A percentile compares a stretch with the other conserved stretches of the same genome.
phyloP scores from a whole-genome alignment of 176 grass and related monocot species.

The Avena atlantica region DNA sequence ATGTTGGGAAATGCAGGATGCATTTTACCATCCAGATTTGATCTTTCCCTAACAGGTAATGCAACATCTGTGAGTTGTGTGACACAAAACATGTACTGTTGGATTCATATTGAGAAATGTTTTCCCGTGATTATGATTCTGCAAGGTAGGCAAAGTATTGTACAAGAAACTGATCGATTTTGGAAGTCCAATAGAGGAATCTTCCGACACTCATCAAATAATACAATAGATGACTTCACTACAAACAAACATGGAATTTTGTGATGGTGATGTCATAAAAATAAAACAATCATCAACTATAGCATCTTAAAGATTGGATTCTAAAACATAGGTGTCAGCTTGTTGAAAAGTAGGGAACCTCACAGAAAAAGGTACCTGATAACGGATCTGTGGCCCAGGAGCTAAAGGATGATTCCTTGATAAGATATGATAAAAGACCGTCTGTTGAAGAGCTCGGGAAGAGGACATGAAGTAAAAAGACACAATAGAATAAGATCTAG shows the following conservation, averaged over 20 bases:
- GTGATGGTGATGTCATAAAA: conserved; percentile 43
- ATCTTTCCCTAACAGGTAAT: neutral
- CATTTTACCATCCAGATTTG: neutral
- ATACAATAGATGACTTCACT: conserved; percentile 1
- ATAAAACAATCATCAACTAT: conserved; percentile 40
- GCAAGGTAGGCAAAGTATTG: neutral
- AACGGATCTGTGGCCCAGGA: conserved; percentile 48
- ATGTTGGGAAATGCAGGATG: neutral
- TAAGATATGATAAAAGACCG: conserved; percentile 45
- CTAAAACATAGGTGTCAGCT: conserved; percentile 9
- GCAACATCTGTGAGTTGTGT: neutral
- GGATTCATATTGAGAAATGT: neutral
- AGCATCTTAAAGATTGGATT: conserved; percentile 49
- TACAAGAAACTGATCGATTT: neutral
- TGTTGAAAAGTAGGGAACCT: conserved; percentile 50
- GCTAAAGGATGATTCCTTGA: conserved; percentile 54
- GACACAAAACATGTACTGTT: neutral
- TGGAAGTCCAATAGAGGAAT: conserved; percentile 1
- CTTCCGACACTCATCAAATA: neutral
- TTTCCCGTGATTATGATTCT: neutral
- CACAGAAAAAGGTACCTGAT: conserved; percentile 38
- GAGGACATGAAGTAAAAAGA: conserved; percentile 26
- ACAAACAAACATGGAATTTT: conserved; percentile 24
- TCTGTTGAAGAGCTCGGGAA: conserved; percentile 44
- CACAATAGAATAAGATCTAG: conserved; percentile 50